Conservation (phyloP, 257 asterid genomes). For the Nicotiana benthamiana region DNA sequence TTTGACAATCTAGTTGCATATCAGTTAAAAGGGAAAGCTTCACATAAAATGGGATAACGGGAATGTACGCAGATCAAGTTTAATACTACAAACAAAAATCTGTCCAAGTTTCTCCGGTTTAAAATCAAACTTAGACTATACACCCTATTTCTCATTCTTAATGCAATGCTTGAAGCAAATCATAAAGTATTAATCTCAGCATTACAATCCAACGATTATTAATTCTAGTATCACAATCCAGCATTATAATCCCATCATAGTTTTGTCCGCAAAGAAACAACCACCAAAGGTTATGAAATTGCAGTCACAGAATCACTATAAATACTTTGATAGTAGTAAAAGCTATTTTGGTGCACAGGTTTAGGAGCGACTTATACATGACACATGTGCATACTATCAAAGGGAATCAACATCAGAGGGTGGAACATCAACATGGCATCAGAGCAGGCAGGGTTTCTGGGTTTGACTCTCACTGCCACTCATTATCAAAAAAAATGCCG, state of each 20-base stretch:
- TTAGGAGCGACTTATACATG: neutral
- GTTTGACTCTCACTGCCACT: too few species aligned
- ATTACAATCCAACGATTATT: neutral
- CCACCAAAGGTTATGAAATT: neutral
- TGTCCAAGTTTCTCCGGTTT: neutral
- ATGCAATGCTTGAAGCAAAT: neutral
- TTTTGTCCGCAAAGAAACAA: neutral
- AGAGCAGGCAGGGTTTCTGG: too few species aligned
- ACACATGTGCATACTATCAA: neutral
- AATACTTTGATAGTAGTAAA: neutral
- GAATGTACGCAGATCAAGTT: neutral
- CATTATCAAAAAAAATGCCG: too few species aligned
- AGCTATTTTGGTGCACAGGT: neutral
- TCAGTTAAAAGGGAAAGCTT: too few species aligned
- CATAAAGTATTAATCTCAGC: neutral
- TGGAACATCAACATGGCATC: neutral
- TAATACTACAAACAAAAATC: neutral
- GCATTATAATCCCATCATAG: neutral
- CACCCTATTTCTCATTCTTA: neutral
- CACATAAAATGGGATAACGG: too few species aligned
- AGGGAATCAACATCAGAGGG: neutral
- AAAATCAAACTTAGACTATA: neutral
- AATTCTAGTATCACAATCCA: neutral
- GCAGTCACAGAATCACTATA: neutral
- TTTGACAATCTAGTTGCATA: too few species aligned